Base-by-base conservation (phyloP, 805 yeast genomes). In the Starmerella vitae region DNA sequence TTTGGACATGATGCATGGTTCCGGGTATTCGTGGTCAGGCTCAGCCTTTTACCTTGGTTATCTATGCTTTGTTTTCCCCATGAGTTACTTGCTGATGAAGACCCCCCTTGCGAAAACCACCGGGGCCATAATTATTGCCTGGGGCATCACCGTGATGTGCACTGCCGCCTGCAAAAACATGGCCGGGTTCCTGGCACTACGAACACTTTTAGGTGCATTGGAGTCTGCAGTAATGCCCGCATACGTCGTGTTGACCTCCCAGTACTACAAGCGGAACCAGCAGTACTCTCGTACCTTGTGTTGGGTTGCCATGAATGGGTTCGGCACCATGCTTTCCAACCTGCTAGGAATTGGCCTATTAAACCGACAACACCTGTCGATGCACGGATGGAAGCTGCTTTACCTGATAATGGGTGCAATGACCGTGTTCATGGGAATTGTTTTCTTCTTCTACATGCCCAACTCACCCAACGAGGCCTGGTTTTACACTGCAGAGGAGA, bases 1-100 rank as follows among this genome's bases (percentile, higher is more conserved):
- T 12, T 29, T 42, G 21, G 15, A 24, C 14, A 28, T 41, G 34
- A 8, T 30, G 18, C 30, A 18, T 10, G 34, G 36, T 3, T 29
- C 39, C 2, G 41, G 39, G 19, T 52, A 49, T 29, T 31, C 42
- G 34, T 70, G 78, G 74, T 57, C 67, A 14, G 71, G 75, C 13
- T 64, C 76, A 1, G 65, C 71, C 5, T 74, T 74, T 48, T 74
- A 73, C 51, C 52, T 77, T 29, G 85, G 84, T 4, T 77, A 75
- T 52, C 55, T 78, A 33, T 63, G 59, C 6, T 74, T 72, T 49
- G 76, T 72, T 48, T 58, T 69, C 42, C 71, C 75, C 9, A 65
- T 69, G 14, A 56, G 62, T 9, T 54, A 59, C 37, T 32, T 66
- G 3, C 51, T 74, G 20, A 82, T 76, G 54, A 62, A 61, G 41